These are phyloP conservation scores for Vigna angularis DNA, from an alignment of 306 rosid species.

Conservation along the genomic window DNA sequence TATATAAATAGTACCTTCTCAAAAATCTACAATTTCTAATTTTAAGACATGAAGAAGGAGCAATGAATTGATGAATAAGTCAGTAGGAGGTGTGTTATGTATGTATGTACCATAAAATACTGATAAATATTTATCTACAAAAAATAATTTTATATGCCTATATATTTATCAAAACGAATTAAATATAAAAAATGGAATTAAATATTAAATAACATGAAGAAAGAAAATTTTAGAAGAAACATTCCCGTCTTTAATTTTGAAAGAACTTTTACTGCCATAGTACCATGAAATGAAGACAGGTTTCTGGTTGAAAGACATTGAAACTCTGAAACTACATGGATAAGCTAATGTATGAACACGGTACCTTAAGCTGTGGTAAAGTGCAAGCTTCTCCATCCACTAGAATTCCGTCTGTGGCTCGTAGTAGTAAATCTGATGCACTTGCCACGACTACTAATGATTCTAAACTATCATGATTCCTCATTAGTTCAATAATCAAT, in stretches of 20 bases:
- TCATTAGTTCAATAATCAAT: conserved; percentile 82
- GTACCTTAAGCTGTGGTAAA: conserved; percentile 86
- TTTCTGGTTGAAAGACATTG: conserved; percentile 17
- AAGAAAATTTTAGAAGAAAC: conserved; percentile 9
- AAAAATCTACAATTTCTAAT: background rate
- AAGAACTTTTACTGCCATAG: background rate
- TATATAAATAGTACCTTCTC: background rate
- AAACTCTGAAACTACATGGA: background rate
- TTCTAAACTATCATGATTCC: conserved; percentile 76
- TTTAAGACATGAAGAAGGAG: background rate
- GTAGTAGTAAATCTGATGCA: conserved; percentile 80
- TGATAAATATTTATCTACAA: background rate
- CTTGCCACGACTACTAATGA: conserved; percentile 84
- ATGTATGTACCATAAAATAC: background rate
- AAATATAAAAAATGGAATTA: background rate
- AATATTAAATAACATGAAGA: background rate
- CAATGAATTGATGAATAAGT: background rate
- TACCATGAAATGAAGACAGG: background rate
- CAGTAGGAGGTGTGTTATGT: background rate
- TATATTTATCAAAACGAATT: background rate
- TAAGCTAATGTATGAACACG: background rate
- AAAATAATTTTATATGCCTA: background rate
- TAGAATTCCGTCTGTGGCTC: conserved; percentile 90
- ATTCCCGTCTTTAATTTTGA: background rate
- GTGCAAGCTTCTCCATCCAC: conserved; percentile 95